Evolutionary conservation across 148 eudicot species (phyloP), one percentile per base, ranked within the genome.

Genomic region (Selenicereus undatus): DNA sequence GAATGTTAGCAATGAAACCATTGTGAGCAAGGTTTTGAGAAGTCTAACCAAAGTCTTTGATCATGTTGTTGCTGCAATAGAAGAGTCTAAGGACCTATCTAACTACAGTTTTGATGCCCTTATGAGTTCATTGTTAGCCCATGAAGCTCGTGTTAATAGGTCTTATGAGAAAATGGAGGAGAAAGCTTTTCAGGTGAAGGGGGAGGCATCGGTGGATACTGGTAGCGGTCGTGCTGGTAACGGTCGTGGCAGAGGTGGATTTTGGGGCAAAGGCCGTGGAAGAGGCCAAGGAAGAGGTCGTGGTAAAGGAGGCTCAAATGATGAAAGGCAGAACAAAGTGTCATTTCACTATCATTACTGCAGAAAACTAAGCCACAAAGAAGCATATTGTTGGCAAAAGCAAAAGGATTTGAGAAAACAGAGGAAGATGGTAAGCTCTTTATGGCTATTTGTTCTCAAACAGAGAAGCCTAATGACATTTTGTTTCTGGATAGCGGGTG

Each of bases 71-170:
- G 18, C 32, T 43, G 32, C 76, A 73, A 45, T 73, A 22, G 76
- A 73, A 73, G 76, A 73, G 18, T 73, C 56, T 0, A 73, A 73
- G n/a, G 76, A 73, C 27, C 2, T 73, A 45, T 73, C 58, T 10
- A 45, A 11, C 13, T 56, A 3, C 62, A 56, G 5, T 20, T 56
- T 56, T 56, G 4, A 56, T 56, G 32, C 43, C 43, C 8, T 22
- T 2, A 73, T 45, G 56, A 22, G 20, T 72, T 72, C 75, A 11
- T 8, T 39, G 45, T 8, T 39, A 42, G 24, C 51, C 4, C 52
- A 39, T 36, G 50, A 45, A 45, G 50, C 50, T 20, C 16, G 52
- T 36, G n/a, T 72, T n/a, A 18, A 39, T 42, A 72, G 22, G 29
- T 13, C 36, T 3, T 29, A 7, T 26, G 75, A 72, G 26, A 39